Percentiles rank a stretch among this genome's conserved stretches.
Conservation (phyloP, 345 rosid species). For the Citrus reticulata region DNA sequence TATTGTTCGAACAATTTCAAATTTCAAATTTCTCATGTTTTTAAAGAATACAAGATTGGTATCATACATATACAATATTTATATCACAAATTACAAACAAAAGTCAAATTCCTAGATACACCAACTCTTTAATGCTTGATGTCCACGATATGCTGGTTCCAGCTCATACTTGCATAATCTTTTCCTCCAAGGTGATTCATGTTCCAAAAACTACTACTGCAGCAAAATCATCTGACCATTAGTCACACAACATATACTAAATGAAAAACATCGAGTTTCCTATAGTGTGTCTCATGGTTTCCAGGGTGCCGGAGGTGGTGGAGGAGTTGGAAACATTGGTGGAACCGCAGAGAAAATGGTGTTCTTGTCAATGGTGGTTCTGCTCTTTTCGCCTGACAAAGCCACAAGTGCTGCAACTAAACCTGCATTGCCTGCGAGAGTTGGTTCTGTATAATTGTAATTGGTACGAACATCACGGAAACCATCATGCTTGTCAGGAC, state of each 20-base stretch:
- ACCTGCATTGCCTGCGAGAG: constrained; percentile 93
- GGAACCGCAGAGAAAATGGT: constrained; percentile 94
- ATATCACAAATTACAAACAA: constrained; percentile 22
- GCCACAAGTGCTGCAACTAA: constrained; percentile 91
- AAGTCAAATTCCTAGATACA: constrained; percentile 19
- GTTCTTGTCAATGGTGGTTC: constrained; percentile 68
- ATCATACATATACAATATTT: constrained; percentile 30
- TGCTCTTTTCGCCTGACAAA: constrained; percentile 62
- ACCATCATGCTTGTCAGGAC: constrained; percentile 87
- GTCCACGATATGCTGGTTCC: neutral
- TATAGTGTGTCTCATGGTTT: constrained; percentile 49
- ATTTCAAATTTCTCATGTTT: constrained; percentile 17
- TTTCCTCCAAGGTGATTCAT: constrained; percentile 15
- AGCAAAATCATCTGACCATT: constrained; percentile 29
- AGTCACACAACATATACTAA: constrained; percentile 13
- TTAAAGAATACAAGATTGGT: constrained; percentile 34
- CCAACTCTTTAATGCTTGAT: constrained; percentile 9
- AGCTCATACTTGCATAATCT: neutral
- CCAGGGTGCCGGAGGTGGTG: constrained; percentile 99
- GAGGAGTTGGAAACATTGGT: constrained; percentile 93
- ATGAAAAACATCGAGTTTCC: neutral
- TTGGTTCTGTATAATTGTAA: constrained; percentile 97
- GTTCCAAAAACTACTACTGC: constrained; percentile 18
- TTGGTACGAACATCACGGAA: constrained; percentile 81
- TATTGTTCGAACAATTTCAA: constrained; percentile 19